phyloP scores from a whole-genome alignment of 108 stramenopile species.

The Schizochytrium sp. region DNA sequence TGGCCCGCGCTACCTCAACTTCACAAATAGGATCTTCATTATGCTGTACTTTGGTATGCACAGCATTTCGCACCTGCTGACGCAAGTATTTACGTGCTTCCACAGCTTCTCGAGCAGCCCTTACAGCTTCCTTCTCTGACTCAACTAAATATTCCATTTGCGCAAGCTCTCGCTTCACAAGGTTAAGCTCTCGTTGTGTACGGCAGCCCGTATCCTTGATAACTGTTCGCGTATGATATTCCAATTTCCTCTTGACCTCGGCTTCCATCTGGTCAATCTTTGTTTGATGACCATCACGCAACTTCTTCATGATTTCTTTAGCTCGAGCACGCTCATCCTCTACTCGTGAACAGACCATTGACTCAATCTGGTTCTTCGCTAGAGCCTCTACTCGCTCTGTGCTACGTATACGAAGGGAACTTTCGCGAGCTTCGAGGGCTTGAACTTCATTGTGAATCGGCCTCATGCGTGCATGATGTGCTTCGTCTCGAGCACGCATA shows the following conservation, averaged over 20 bases:
- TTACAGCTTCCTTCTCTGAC: neutral
- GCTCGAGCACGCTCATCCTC: neutral
- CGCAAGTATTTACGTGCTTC: neutral
- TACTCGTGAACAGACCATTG: neutral
- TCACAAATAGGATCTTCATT: neutral
- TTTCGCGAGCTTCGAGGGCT: neutral
- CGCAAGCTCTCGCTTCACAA: neutral
- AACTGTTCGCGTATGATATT: neutral
- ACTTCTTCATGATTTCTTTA: neutral
- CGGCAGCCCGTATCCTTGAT: neutral
- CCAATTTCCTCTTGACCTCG: neutral
- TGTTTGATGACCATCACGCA: neutral
- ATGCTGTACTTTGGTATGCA: neutral
- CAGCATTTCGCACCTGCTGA: neutral
- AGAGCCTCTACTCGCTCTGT: neutral
- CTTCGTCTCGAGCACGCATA: neutral
- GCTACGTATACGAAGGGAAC: neutral
- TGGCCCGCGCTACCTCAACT: neutral
- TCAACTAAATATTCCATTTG: neutral
- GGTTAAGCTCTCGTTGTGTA: neutral
- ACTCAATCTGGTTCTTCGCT: neutral
- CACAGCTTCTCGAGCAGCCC: neutral
- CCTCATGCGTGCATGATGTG: neutral
- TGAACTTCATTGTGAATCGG: neutral
- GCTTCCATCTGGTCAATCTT: neutral